phyloP scores from a whole-genome alignment of 208 protist species.

The Acanthamoeba rhysodes region DNA sequence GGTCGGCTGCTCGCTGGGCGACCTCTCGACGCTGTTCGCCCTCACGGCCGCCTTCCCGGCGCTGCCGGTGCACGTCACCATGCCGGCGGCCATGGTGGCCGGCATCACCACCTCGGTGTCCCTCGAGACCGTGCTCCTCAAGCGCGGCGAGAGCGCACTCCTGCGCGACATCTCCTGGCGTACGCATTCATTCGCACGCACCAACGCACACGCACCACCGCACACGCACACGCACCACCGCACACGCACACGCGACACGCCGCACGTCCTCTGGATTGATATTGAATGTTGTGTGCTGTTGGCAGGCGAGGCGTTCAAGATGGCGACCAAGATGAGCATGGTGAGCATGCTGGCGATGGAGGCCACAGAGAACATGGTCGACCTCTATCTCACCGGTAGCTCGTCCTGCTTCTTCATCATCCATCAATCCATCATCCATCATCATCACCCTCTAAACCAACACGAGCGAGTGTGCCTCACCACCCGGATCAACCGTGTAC shows the following conservation, averaged over 20 bases:
- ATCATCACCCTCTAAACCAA: too few species aligned
- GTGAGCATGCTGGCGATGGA: constrained; percentile 43
- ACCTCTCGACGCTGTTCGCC: constrained; percentile 29
- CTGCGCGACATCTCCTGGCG: background rate
- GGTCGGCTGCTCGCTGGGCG: constrained; percentile 15
- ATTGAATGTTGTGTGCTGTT: background rate
- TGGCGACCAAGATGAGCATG: constrained; percentile 33
- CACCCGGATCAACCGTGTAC: too few species aligned
- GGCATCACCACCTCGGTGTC: background rate
- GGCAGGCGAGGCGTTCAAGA: constrained; percentile 13
- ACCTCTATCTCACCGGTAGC: background rate
- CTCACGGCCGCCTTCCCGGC: background rate
- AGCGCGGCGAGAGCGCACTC: background rate
- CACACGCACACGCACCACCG: background rate
- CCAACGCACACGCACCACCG: background rate
- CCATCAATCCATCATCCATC: too few species aligned
- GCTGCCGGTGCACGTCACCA: constrained; percentile 14
- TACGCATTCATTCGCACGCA: background rate
- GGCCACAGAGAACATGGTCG: background rate
- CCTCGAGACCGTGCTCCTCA: constrained; percentile 23
- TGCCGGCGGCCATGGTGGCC: constrained; percentile 19
- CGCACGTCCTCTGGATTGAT: too few species aligned
- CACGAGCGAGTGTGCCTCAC: too few species aligned
- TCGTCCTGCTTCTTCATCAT: background rate
- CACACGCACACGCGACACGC: too few species aligned